Conservation (phyloP, 2,329 filamentous ascomycete genomes). For the Phoma sp. region DNA sequence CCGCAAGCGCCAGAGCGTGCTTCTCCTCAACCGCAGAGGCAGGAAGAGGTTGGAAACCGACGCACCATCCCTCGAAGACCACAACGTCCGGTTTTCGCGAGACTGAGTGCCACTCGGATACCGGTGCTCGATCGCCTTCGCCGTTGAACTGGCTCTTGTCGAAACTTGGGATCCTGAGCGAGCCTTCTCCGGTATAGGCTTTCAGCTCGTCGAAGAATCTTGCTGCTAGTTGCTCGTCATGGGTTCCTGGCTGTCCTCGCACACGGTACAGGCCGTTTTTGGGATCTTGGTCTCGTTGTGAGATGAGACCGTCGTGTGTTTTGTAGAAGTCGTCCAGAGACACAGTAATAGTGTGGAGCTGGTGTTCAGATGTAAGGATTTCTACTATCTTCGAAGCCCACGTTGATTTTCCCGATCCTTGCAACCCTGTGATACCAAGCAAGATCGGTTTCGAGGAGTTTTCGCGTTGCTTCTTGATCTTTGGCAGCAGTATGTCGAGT, state of each 20-base stretch:
- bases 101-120: conserved; percentile 67
- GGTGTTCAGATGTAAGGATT: conserved; percentile 31
- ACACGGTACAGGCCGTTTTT: conserved; percentile 80
- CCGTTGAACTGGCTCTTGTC: conserved; percentile 83
- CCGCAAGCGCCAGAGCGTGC: conserved; percentile 61
- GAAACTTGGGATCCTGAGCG: conserved; percentile 73
- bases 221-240: conserved; percentile 73
- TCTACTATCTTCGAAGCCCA: conserved; percentile 62
- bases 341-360: conserved; percentile 40
- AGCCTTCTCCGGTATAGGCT: conserved; percentile 55
- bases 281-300: conserved; percentile 70
- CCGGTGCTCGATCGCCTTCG: conserved; percentile 75
- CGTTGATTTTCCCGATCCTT: conserved; percentile 92
- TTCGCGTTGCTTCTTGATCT: conserved; percentile 30
- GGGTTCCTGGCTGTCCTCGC: conserved; percentile 83
- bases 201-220: conserved; percentile 69
- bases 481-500: conserved; percentile 38
- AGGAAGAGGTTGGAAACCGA: conserved; percentile 77
- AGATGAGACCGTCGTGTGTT: conserved; percentile 70
- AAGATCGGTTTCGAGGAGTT: conserved; percentile 71
- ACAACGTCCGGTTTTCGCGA: conserved; percentile 69
- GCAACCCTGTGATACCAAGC: conserved; percentile 87
- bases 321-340: conserved; percentile 87
- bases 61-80: conserved; percentile 90
- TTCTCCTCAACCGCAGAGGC: conserved; percentile 62